Evolutionary conservation across 2,329 filamentous ascomycete genomes (phyloP).

Genomic region (Bisporella sp.): DNA sequence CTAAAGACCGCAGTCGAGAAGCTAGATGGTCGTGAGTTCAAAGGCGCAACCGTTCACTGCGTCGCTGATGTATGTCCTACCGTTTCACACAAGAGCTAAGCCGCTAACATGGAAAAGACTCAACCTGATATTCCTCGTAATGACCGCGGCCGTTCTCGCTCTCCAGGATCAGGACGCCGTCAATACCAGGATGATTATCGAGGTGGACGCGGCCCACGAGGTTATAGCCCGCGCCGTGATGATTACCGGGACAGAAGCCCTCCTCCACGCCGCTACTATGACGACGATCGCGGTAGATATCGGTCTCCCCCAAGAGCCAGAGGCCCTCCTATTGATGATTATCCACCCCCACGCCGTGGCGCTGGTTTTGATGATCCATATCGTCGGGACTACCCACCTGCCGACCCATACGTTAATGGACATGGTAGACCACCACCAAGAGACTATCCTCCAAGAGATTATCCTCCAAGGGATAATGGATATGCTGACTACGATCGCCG

Average conservation of each 20-base stretch:
- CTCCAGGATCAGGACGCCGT: conserved; percentile 55
- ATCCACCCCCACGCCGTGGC: conserved; percentile 55
- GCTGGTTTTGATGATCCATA: conserved; percentile 74
- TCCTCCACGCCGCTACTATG: conserved; percentile 78
- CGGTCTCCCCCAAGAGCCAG: conserved; percentile 72
- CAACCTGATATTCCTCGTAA: conserved; percentile 65
- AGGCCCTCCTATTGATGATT: conserved; percentile 63
- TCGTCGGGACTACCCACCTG: conserved; percentile 55
- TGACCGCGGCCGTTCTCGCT: conserved; percentile 75
- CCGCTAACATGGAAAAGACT: conserved; percentile 41
- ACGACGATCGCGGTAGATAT: conserved; percentile 68
- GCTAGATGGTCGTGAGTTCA: conserved; percentile 88
- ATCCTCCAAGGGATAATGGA: conserved; percentile 8
- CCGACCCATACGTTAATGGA: conserved; percentile 52
- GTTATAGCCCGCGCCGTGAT: conserved; percentile 77
- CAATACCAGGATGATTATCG: conserved; percentile 76
- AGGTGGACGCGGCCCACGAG: conserved; percentile 71
- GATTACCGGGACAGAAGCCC: conserved; percentile 86
- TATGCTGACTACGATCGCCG: conserved; percentile 25
- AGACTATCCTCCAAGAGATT: conserved; percentile 28
- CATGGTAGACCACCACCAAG: conserved; percentile 34
- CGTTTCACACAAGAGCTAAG: conserved; percentile 17
- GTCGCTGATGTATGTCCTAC: conserved; percentile 71
- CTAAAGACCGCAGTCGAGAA: conserved; percentile 90
- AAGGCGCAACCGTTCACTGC: conserved; percentile 80